These are phyloP conservation scores for Venturiaceae sp. DNA, from an alignment of 2,329 filamentous ascomycete species.

Conservation along the genomic window DNA sequence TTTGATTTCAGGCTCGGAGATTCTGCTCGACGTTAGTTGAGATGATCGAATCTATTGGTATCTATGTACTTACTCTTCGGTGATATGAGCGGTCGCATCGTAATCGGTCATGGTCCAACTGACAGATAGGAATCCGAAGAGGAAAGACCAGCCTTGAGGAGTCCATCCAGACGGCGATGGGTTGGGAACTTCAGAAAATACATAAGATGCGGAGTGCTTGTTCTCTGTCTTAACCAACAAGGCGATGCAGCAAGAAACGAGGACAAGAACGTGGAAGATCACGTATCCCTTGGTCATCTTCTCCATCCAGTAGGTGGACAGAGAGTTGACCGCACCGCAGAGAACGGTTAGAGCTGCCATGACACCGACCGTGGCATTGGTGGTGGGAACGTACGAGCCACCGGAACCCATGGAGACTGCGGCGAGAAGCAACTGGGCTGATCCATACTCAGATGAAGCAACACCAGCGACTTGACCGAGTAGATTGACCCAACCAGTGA, in stretches of 20 bases:
- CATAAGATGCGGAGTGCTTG: slow-evolving; percentile 43
- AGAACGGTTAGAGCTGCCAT: slow-evolving; percentile 46
- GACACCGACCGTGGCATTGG: slow-evolving; percentile 39
- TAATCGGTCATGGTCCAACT: slow-evolving; percentile 53
- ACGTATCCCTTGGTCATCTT: slow-evolving; percentile 49
- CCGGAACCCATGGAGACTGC: slow-evolving; percentile 42
- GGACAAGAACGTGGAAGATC: slow-evolving; percentile 44
- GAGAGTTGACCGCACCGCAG: slow-evolving; percentile 33
- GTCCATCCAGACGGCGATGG: slow-evolving; percentile 41
- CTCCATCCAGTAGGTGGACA: slow-evolving; percentile 49
- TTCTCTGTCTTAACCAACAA: slow-evolving; percentile 40
- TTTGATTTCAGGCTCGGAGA: slow-evolving; percentile 39
- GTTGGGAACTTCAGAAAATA: slow-evolving; percentile 43
- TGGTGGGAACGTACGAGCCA: slow-evolving; percentile 37
- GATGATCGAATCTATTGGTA: slow-evolving; percentile 1
- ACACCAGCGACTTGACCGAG: slow-evolving; percentile 44
- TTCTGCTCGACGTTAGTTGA: slow-evolving; percentile 12
- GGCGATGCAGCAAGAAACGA: slow-evolving; percentile 42
- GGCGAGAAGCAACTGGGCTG: slow-evolving; percentile 46
- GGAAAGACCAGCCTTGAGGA: slow-evolving; percentile 44
- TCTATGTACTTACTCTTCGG: slow-evolving; percentile 8
- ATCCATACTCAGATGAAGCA: slow-evolving; percentile 48
- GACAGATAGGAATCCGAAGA: slow-evolving; percentile 52
- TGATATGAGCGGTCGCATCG: slow-evolving; percentile 30
- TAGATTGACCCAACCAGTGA: slow-evolving; percentile 33